Percentiles rank a stretch among this genome's conserved stretches.
Conservation (phyloP, 768 basidiomycete genomes). For the Clitopilus hobsonii region DNA sequence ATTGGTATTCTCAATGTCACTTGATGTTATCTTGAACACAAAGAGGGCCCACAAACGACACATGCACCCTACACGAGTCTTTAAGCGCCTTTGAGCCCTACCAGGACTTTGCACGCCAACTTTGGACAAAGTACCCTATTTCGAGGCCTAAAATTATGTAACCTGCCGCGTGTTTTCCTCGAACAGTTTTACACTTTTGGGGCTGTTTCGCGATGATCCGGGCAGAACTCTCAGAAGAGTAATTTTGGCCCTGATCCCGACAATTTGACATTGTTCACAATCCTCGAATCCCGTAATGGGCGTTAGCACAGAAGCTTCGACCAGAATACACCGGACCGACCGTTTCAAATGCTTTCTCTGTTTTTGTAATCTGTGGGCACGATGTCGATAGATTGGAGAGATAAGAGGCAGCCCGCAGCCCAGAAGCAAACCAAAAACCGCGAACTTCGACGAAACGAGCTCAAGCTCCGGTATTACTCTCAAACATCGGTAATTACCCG, state of each 20-base stretch:
- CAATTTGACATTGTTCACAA: neutral
- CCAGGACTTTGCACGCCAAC: neutral
- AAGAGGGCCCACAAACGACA: neutral
- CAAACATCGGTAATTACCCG: neutral
- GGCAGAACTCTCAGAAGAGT: too few species aligned
- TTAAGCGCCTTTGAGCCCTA: neutral
- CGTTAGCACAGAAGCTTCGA: neutral
- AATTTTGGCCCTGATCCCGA: neutral
- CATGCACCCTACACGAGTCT: neutral
- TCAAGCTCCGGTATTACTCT: neutral
- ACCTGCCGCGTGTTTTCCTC: neutral
- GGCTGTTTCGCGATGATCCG: neutral
- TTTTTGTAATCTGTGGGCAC: neutral
- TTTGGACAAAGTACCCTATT: neutral
- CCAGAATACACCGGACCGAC: neutral
- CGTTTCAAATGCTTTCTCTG: neutral
- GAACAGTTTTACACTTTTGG: neutral
- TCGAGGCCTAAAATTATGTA: neutral
- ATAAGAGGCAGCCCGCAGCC: neutral
- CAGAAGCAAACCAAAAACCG: too few species aligned
- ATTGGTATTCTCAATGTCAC: neutral
- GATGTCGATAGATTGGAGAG: neutral
- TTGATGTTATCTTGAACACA: neutral
- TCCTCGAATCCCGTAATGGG: neutral
- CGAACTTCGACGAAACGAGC: neutral